Evolutionary conservation across 2,329 filamentous ascomycete species (phyloP), one percentile per base, ranked within the genome.

Genomic region (Didymosphaeria variabile): DNA sequence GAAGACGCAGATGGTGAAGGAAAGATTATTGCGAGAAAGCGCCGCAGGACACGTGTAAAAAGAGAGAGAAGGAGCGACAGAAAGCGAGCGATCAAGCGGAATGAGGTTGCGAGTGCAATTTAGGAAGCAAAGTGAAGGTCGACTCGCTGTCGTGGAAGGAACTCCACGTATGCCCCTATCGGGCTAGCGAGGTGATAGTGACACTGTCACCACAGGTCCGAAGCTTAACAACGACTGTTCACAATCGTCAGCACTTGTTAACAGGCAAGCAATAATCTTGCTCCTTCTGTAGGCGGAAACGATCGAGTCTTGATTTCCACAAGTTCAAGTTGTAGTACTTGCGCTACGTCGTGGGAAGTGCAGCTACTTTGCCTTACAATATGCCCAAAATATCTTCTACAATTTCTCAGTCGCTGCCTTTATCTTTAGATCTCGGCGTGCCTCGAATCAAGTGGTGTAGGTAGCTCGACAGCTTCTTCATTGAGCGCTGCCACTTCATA

Each of bases 91-190:
- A 44, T 6, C 12, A 17, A 13, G 13, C 55, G 1, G 55, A 59
- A 4, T 44, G 55, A 17, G 70, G 40, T 5, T 70, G 57, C 61
- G 62, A 68, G 32, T 13, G 32, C n/a, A 38, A 6, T 47, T 26
- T 21, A 32, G 21, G 29, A 21, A 54, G 36, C 12, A 42, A 53
- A 17, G 40, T 8, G n/a, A 42, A 45, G 47, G 12, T 36, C 23
- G 46, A 44, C 21, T 46, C 32, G 17, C 49, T 29, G 40, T 49
- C 6, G 23, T 34, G 57, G 31, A 59, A 49, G 50, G 31, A 51
- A 59, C 50, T 29, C 34, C 50, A 26, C 50, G n/a, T 40, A 10
- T 38, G n/a, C 29, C 31, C n/a, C n/a, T n/a, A n/a, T n/a, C n/a
- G n/a, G n/a, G 29, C 26, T 36, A 54, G 51, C 7, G 36, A 4